phyloP scores from a whole-genome alignment of 805 yeast genomes.

The Teunomyces kruisii region DNA sequence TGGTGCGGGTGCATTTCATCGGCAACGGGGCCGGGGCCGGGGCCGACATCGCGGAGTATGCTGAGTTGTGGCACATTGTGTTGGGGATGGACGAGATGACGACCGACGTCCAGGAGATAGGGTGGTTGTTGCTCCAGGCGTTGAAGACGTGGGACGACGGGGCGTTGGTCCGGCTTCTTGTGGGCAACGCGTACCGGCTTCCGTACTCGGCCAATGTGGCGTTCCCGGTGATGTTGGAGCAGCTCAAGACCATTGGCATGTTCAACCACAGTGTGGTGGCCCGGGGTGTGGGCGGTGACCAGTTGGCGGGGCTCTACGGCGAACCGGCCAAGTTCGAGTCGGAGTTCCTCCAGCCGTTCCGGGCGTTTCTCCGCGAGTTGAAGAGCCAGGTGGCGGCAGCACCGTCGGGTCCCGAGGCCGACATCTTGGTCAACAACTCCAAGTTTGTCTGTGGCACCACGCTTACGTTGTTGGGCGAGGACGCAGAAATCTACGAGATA shows the following conservation, averaged over 20 bases:
- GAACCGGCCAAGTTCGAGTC: background rate
- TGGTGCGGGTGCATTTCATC: slow-evolving; percentile 17
- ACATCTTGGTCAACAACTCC: slow-evolving; percentile 29
- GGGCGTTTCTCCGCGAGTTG: slow-evolving; percentile 15
- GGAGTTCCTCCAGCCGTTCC: slow-evolving; percentile 9
- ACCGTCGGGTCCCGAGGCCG: slow-evolving; percentile 5
- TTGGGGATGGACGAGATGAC: slow-evolving; percentile 2
- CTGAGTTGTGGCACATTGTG: slow-evolving; percentile 11
- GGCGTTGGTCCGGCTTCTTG: background rate
- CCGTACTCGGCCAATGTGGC: background rate
- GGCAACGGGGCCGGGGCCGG: slow-evolving; percentile 7
- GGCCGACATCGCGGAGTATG: slow-evolving; percentile 10
- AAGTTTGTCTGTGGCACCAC: slow-evolving; percentile 30
- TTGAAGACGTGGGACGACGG: background rate
- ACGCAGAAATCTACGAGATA: background rate
- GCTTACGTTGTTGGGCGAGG: slow-evolving; percentile 4
- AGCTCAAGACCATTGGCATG: slow-evolving; percentile 21
- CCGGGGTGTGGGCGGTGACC: background rate
- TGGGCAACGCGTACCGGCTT: slow-evolving; percentile 1
- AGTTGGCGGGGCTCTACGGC: slow-evolving; percentile 4
- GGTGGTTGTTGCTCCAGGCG: slow-evolving; percentile 23
- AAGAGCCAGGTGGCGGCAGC: slow-evolving; percentile 1
- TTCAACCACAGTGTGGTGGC: slow-evolving; percentile 14
- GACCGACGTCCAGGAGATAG: slow-evolving; percentile 18
- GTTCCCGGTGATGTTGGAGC: slow-evolving; percentile 10